Base-by-base conservation (phyloP, 2,329 filamentous ascomycete genomes). In the Parastagonospora nodorum region DNA sequence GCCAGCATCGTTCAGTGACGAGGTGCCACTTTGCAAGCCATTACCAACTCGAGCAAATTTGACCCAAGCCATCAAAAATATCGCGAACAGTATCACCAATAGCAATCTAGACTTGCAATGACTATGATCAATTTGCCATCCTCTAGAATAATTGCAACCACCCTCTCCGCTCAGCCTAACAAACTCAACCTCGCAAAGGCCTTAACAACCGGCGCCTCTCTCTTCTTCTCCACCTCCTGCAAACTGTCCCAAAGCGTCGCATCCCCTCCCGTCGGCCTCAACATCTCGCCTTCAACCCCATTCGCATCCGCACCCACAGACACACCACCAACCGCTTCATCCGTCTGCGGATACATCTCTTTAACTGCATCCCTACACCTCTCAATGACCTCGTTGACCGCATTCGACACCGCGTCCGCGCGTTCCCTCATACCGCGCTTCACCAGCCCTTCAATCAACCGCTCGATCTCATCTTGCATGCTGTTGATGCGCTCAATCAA, bases 401-500 rank as follows among this genome's bases (percentile, higher is more conserved):
- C 82, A 8, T 78, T 81, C 73, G 94, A 88, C 2, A 96, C 84
- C 6, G 90, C 88, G 11, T 85, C 80, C 4, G 92, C 94, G 42
- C 92, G 82, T 78, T 97, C 94, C 38, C 89, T 82, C 94, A 97
- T 97, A 15, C 84, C 84, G 30, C 94, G 79, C 49, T 92, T 82
- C 55, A 92, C 80, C 50, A 97, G 77, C 0, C 88, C 92, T 58
- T 89, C 86, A 0, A 96, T 83, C 7, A 97, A 80, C 12, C 86
- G 77, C 66, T 85, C 82, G 0, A 90, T 84, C 71, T 99, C 94
- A 1, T 84, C 81, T 43, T 86, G 82, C 2, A 88, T 82, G 16
- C 80, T 80, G 71, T 92, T 91, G 16, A 96, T 85, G 31, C 92
- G 82, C 71, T 96, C 91, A 11, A 96, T 84, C 30, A 99, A 80